Conservation (phyloP, 768 basidiomycete genomes). For the Boletus sensibilis region DNA sequence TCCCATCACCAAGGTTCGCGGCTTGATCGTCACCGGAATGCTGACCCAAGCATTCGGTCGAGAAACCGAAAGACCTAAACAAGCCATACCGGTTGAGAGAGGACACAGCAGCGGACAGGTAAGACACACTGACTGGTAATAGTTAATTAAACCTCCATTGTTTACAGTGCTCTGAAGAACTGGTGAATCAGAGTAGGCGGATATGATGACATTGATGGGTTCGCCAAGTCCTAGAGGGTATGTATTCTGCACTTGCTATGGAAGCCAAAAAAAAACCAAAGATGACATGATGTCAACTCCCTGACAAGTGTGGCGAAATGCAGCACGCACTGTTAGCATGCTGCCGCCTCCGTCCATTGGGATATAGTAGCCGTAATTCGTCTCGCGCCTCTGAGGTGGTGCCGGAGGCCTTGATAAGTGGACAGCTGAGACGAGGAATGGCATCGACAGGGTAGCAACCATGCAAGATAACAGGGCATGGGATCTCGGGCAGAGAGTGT, state of each 20-base stretch:
- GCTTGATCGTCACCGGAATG: conserved; percentile 64
- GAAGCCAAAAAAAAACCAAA: background rate
- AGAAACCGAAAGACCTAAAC: conserved; percentile 63
- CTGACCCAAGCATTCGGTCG: conserved; percentile 82
- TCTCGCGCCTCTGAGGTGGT: conserved; percentile 20
- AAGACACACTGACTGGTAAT: conserved; percentile 60
- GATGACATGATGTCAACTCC: background rate
- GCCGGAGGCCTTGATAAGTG: background rate
- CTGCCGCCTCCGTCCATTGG: conserved; percentile 58
- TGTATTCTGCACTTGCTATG: conserved; percentile 53
- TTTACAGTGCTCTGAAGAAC: conserved; percentile 60
- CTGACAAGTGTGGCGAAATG: background rate
- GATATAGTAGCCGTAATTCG: conserved; percentile 54
- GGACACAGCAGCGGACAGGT: background rate
- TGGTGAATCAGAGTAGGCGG: conserved; percentile 65
- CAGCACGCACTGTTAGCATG: conserved; percentile 63
- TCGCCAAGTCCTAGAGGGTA: conserved; percentile 77
- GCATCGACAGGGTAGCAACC: conserved; percentile 6
- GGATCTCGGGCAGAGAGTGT: background rate
- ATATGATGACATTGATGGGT: conserved; percentile 81
- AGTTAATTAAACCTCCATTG: conserved; percentile 79
- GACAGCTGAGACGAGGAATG: conserved; percentile 11
- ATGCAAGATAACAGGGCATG: conserved; percentile 5
- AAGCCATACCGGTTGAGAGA: background rate
- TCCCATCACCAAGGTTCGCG: conserved; percentile 82